Evolutionary conservation across 768 basidiomycete genomes (phyloP), one percentile per base, ranked within the genome.

Genomic region (Agaricus sinodeliciosus): DNA sequence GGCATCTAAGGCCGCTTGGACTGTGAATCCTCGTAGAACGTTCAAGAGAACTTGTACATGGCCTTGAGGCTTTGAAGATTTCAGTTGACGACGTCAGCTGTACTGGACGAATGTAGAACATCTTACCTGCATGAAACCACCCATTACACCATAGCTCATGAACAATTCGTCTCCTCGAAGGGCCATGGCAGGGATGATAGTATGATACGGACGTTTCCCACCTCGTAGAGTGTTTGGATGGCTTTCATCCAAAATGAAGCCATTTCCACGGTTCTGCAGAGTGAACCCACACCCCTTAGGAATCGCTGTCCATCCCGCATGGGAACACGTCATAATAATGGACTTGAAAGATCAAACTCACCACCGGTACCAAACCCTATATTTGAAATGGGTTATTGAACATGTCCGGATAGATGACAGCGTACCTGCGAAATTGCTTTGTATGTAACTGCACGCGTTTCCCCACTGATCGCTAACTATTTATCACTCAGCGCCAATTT

Each of bases 281-380:
- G 94, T 96, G 67, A 99, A 99, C 0, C 96, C 96, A 60, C 94
- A 96, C 0, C 87, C 93, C 59, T 89, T 85, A 0, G 96, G 96
- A 36, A 99, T 75, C 28, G 95, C 95, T 81, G 62, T 59, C 16
- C 48, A 53, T n/a, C 41, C 22, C 35, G 22, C 5, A n/a, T 45
- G 22, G 26, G 43, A n/a, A 41, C 31, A 31, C 6, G 31, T 31
- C 11, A 31, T 31, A 5, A 39, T 39, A 39, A 39, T 16, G 37
- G 15, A 39, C 16, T 39, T 35, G 1, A 39, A n/a, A 16, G 9
- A 4, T 11, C 35, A 9, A 19, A 18, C 22, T 34, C 64, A 87
- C 89, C 88, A 62, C 78, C 90, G 18, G 93, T 94, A 16, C 96
- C 96, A 61, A 96, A 98, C 2, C 91, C 87, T 54, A 47, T 9